A percentile compares a stretch with the other conserved stretches of the same genome.
Evolutionary conservation across 2,329 filamentous ascomycete genomes (phyloP).

Genomic region (Leptographium procerum): DNA sequence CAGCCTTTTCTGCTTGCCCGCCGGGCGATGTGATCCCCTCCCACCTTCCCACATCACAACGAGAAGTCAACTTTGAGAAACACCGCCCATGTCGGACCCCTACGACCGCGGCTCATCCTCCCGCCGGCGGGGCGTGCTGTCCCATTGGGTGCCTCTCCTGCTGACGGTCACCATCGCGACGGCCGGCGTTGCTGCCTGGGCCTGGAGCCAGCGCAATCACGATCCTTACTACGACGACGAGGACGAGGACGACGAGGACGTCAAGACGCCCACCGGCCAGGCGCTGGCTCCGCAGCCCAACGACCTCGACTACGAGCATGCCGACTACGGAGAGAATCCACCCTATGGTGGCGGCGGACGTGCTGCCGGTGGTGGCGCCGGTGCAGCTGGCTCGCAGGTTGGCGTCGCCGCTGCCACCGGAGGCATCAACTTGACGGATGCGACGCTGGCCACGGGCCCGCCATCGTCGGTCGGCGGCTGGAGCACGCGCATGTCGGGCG

Average conservation of each 20-base stretch:
- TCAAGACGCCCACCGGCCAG: slow-evolving; percentile 10
- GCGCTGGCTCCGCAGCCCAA: background rate
- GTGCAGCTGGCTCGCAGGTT: slow-evolving; percentile 18
- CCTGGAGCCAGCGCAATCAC: slow-evolving; percentile 79
- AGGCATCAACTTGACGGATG: slow-evolving; percentile 7
- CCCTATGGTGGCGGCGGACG: too few species aligned
- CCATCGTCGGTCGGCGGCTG: slow-evolving; percentile 47
- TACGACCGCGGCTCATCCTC: slow-evolving; percentile 43
- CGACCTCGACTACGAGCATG: slow-evolving; percentile 34
- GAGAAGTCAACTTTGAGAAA: background rate
- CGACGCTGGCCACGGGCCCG: slow-evolving; percentile 37
- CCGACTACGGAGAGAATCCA: slow-evolving; percentile 38
- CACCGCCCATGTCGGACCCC: slow-evolving; percentile 45
- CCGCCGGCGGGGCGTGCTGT: slow-evolving; percentile 52
- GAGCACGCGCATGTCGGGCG: slow-evolving; percentile 68
- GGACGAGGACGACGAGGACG: slow-evolving; percentile 32
- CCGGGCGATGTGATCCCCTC: background rate
- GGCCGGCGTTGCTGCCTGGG: slow-evolving; percentile 77
- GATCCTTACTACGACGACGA: slow-evolving; percentile 58
- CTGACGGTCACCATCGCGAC: slow-evolving; percentile 82
- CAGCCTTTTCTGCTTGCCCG: background rate
- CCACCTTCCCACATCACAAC: background rate
- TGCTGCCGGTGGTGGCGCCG: too few species aligned
- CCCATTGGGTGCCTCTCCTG: slow-evolving; percentile 82
- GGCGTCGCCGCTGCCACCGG: slow-evolving; percentile 20